Evolutionary conservation across 768 basidiomycete genomes (phyloP).

Genomic region (Galerina marginata): DNA sequence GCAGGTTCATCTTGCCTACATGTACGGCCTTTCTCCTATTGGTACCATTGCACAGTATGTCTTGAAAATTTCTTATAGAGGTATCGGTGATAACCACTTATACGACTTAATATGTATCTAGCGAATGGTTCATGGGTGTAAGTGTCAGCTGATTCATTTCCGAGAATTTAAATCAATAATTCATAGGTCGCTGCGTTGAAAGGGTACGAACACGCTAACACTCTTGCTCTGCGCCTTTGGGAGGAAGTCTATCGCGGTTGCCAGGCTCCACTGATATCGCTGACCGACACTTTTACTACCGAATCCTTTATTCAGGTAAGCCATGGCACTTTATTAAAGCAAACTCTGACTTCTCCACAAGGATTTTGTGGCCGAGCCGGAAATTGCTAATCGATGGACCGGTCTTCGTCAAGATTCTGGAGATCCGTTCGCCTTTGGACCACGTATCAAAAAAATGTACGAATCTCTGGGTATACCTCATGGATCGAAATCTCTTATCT

Average conservation of each 20-base stretch:
- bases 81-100: background rate
- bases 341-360: slow-evolving; percentile 26
- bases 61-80: background rate
- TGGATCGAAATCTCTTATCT: slow-evolving; percentile 73
- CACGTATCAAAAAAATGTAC: slow-evolving; percentile 75
- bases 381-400: slow-evolving; percentile 73
- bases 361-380: slow-evolving; percentile 64
- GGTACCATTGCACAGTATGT: slow-evolving; percentile 90
- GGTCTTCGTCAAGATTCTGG: slow-evolving; percentile 95
- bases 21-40: slow-evolving; percentile 65
- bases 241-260: slow-evolving; percentile 69
- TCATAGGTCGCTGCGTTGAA: slow-evolving; percentile 77
- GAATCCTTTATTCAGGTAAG: slow-evolving; percentile 79
- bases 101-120: slow-evolving; percentile 11
- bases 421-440: slow-evolving; percentile 83
- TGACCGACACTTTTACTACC: slow-evolving; percentile 96
- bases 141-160: slow-evolving; percentile 25
- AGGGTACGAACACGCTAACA: slow-evolving; percentile 82
- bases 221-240: slow-evolving; percentile 83
- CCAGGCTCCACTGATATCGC: slow-evolving; percentile 62
- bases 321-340: slow-evolving; percentile 1
- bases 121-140: slow-evolving; percentile 94
- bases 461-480: slow-evolving; percentile 70
- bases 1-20: slow-evolving; percentile 85
- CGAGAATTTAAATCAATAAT: background rate